Conservation (phyloP, 2,329 filamentous ascomycete species). For the Ophiostoma australiae region DNA sequence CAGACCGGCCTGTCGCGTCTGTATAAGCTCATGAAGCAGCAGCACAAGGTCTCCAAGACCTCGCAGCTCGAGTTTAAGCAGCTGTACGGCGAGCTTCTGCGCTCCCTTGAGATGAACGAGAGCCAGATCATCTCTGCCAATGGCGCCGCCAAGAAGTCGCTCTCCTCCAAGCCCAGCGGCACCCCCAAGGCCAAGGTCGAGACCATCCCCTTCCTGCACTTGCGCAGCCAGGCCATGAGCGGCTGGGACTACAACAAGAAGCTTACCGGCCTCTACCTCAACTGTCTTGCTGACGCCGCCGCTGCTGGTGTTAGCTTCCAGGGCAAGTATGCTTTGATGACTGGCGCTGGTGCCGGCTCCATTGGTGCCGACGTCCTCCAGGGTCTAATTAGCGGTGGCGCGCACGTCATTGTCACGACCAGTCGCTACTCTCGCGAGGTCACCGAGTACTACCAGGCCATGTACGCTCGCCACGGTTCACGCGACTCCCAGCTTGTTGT, state of each 20-base stretch:
- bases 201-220: conserved; percentile 94
- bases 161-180: conserved; percentile 45
- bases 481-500: conserved; percentile 95
- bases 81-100: conserved; percentile 88
- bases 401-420: conserved; percentile 94
- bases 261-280: conserved; percentile 86
- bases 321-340: conserved; percentile 96
- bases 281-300: conserved; percentile 85
- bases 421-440: conserved; percentile 95
- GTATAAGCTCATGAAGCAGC: conserved; percentile 97
- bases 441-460: conserved; percentile 97
- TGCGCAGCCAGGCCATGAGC: conserved; percentile 88
- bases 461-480: conserved; percentile 92
- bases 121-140: conserved; percentile 79
- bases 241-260: conserved; percentile 99
- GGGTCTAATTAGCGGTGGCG: conserved; percentile 91
- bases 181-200: conserved; percentile 84
- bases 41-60: conserved; percentile 94
- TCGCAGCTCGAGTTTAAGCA: conserved; percentile 95
- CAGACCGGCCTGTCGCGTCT: conserved; percentile 92
- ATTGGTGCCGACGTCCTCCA: conserved; percentile 96
- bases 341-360: conserved; percentile 92
- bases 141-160: conserved; percentile 45
- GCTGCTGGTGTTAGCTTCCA: conserved; percentile 83
- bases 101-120: conserved; percentile 95